Base-by-base conservation (phyloP, 1,284 basidiomycete species). In the Coniferiporia weirii region DNA sequence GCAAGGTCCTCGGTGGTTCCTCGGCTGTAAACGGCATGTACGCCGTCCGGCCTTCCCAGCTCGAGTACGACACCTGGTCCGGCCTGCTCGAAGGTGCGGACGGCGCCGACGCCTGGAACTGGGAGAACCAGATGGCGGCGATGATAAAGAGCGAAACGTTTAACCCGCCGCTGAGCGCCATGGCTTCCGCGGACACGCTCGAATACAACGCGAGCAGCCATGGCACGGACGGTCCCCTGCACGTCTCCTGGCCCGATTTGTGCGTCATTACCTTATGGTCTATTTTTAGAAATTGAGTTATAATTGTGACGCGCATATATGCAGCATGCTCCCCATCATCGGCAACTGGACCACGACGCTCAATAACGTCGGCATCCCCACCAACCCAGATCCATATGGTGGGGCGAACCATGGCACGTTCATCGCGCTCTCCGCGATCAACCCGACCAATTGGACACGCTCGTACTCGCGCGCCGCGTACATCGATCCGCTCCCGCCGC, bases 1-100 rank as follows among this genome's bases (percentile, higher is more conserved):
- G 82, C 15, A 82, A 89, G 75, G 76, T 86, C 27, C 79, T 91
- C 20, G 89, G 89, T 54, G 89, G 89, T 17, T 87, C 79, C 3
- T 77, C 81, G 43, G 84, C 87, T 5, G 77, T 88, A 60, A 91
- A 91, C 71, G 89, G 85, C 57, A 76, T 89, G 72, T 91, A 88
- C 72, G 76, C 81, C 53, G 75, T 84, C 54, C 76, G 81, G 1
- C 81, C 82, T 7, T 76, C 78, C 32, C 64, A 77, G 46, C 64
- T 75, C 55, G 83, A 87, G 66, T 72, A 84, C 64, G 77, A 85
- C 64, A 73, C 80, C 1, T 85, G 82, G 82, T 72, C 78, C 8
- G 65, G 70, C 13, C 67, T 85, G 61, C 71, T 79, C 56, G 68
- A 69, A 3, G 63, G 66, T 0, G 64, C 72, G 57, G 70, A 72